phyloP scores from a whole-genome alignment of 495 filamentous ascomycete species.

The Penicillium manginii region DNA sequence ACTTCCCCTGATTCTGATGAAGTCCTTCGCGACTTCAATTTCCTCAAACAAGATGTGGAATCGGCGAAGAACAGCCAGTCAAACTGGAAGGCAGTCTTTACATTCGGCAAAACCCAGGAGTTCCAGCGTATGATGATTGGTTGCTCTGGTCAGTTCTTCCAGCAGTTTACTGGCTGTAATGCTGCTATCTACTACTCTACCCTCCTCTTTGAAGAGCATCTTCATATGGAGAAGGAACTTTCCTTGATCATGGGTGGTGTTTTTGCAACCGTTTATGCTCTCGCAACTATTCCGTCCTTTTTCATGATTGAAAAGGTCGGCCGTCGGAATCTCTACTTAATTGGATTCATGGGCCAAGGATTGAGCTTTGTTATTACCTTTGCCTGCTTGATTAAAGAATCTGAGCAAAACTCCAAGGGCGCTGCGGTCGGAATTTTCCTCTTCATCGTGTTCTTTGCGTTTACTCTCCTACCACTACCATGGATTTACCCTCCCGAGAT shows the following conservation, averaged over 20 bases:
- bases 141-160: constrained; percentile 65
- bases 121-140: constrained; percentile 49
- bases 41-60: constrained; percentile 44
- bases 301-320: constrained; percentile 78
- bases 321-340: constrained; percentile 71
- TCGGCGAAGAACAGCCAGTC: constrained; percentile 38
- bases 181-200: constrained; percentile 87
- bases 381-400: constrained; percentile 31
- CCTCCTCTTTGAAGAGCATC: constrained; percentile 70
- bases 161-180: constrained; percentile 77
- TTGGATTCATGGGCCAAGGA: constrained; percentile 64
- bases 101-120: constrained; percentile 48
- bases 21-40: constrained; percentile 50
- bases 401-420: constrained; percentile 34
- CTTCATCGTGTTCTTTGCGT: constrained; percentile 46
- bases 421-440: constrained; percentile 46
- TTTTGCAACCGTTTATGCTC: constrained; percentile 78
- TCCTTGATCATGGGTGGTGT: constrained; percentile 75
- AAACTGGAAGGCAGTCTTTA: constrained; percentile 41
- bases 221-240: constrained; percentile 60
- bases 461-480: constrained; percentile 48
- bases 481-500: constrained; percentile 82
- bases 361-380: constrained; percentile 43
- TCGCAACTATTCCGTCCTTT: constrained; percentile 59
- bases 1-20: constrained; percentile 31